phyloP scores from a whole-genome alignment of 768 basidiomycete species.

The Hericium coralloides region DNA sequence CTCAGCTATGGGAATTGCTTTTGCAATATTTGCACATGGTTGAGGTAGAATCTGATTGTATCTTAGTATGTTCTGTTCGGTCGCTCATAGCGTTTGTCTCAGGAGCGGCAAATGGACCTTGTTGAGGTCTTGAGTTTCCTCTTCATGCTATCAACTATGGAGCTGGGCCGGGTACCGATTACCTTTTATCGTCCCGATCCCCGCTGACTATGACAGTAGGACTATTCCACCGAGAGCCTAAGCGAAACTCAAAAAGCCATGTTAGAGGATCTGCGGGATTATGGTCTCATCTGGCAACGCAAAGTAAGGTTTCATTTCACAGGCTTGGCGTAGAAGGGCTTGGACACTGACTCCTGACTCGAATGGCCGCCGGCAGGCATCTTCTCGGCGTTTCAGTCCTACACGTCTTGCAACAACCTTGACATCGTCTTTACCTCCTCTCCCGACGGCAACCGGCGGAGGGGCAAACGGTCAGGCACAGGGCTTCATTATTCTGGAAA shows the following conservation, averaged over 20 bases:
- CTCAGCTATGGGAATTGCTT: conserved; percentile 90
- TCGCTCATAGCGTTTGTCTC: conserved; percentile 2
- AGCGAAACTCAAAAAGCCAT: conserved; percentile 77
- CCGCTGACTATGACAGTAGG: conserved; percentile 36
- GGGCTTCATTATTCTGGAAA: conserved; percentile 94
- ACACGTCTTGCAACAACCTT: conserved; percentile 92
- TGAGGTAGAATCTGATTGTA: conserved; percentile 42
- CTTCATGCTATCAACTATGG: conserved; percentile 96
- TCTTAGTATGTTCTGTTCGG: neutral
- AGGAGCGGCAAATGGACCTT: conserved; percentile 86
- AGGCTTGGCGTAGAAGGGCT: neutral
- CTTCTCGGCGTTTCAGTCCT: conserved; percentile 81
- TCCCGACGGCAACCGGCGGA: conserved; percentile 52
- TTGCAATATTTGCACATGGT: conserved; percentile 84
- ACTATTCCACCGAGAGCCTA: conserved; percentile 80
- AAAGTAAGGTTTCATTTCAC: conserved; percentile 33
- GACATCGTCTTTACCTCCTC: conserved; percentile 80
- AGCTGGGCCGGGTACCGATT: conserved; percentile 70
- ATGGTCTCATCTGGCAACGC: conserved; percentile 88
- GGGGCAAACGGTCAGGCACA: conserved; percentile 54
- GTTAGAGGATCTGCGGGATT: conserved; percentile 87
- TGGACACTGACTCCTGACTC: neutral
- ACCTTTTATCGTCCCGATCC: conserved; percentile 6
- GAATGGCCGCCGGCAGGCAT: conserved; percentile 34
- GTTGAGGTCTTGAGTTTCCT: conserved; percentile 91